phyloP scores from a whole-genome alignment of 2,329 filamentous ascomycete species.

The Nemania bipapillata region DNA sequence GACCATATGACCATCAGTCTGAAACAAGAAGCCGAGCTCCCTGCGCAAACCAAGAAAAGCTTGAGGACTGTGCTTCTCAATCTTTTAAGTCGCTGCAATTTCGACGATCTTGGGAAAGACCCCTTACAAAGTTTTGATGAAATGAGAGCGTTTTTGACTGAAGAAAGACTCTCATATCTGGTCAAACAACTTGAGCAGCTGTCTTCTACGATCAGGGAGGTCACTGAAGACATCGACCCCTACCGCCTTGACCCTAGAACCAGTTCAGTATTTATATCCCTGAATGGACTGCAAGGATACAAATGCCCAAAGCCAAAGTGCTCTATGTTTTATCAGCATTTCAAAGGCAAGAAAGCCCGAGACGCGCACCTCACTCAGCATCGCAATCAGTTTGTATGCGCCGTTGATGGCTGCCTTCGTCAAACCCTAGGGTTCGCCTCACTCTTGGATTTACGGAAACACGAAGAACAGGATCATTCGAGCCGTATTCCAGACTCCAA shows the following conservation, averaged over 20 bases:
- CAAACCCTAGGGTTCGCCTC: neutral
- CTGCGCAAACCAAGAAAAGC: neutral
- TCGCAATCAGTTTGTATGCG: neutral
- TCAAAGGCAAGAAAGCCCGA: neutral
- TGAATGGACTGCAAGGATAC: neutral
- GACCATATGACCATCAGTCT: neutral
- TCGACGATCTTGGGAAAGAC: neutral
- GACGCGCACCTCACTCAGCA: neutral
- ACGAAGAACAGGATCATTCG: neutral
- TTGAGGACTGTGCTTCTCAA: neutral
- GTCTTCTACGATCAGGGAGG: neutral
- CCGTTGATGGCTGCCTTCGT: neutral
- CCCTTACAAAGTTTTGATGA: neutral
- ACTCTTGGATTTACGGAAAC: neutral
- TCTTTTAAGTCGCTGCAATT: neutral
- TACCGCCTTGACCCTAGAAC: neutral
- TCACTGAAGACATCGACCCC: neutral
- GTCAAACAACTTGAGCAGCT: neutral
- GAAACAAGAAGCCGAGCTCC: neutral
- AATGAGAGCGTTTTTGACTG: neutral
- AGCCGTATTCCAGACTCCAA: neutral
- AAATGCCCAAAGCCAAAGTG: slow-evolving; percentile 7
- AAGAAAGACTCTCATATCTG: neutral
- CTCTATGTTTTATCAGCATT: neutral
- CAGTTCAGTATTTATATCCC: neutral